These are phyloP conservation scores for Maudiozyma serrabonitensis DNA, from an alignment of 805 yeast genomes.

Conservation along the genomic window DNA sequence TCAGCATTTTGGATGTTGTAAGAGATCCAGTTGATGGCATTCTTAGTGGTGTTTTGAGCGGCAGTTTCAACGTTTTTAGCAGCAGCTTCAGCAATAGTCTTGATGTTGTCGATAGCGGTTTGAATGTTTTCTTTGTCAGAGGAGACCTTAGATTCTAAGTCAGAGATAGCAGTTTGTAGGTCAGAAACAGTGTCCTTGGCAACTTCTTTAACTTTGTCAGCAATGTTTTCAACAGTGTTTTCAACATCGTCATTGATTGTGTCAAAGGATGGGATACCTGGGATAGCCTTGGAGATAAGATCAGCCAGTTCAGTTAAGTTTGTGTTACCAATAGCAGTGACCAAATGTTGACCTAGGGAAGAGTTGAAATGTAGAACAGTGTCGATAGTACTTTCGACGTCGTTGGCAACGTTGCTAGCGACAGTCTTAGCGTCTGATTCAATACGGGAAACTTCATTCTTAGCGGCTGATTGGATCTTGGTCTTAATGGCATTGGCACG, in stretches of 20 bases:
- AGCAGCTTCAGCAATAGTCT: background rate
- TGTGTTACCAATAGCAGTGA: background rate
- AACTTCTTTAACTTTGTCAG: background rate
- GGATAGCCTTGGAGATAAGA: background rate
- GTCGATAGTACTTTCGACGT: background rate
- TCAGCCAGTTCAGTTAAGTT: background rate
- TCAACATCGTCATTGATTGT: background rate
- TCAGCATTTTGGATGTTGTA: background rate
- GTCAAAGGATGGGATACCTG: conserved; percentile 1
- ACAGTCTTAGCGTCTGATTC: background rate
- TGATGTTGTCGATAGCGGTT: background rate
- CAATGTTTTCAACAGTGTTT: background rate
- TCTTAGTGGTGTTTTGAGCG: background rate
- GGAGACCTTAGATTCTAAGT: background rate
- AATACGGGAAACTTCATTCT: background rate
- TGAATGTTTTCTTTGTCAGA: background rate
- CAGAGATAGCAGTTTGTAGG: background rate
- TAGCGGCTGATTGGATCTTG: background rate
- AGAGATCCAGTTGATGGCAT: background rate
- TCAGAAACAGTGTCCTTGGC: background rate
- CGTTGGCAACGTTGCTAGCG: background rate
- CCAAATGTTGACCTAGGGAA: conserved; percentile 1
- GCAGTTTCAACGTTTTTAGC: background rate
- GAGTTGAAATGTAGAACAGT: background rate
- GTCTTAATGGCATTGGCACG: background rate